Conservation (phyloP, 1,284 basidiomycete genomes). For the Puccinia hordei region DNA sequence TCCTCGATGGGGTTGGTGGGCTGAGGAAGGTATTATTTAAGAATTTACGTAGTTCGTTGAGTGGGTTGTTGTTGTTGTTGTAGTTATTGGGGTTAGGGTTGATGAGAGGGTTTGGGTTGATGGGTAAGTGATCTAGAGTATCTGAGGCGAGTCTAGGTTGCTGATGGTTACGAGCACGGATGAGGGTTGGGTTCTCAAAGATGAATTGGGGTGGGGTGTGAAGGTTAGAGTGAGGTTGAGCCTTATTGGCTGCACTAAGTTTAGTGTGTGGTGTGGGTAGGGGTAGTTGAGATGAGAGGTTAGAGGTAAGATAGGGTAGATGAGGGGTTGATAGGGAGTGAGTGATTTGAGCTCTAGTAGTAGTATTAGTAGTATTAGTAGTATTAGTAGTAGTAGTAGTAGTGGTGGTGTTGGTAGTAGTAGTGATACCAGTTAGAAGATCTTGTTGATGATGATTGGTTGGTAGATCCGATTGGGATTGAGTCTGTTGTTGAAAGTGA, state of each 20-base stretch:
- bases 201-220: slow-evolving; percentile 37
- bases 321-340: slow-evolving; percentile 14
- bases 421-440: no score
- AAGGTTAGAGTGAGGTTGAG: neutral
- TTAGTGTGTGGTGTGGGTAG: slow-evolving; percentile 19
- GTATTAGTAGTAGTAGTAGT: no score
- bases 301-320: neutral
- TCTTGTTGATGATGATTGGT: no score
- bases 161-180: slow-evolving; percentile 27
- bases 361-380: no score
- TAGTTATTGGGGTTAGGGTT: slow-evolving; percentile 6
- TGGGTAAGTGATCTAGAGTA: neutral
- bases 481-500: neutral
- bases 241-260: slow-evolving; percentile 17
- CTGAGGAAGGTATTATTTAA: slow-evolving; percentile 16
- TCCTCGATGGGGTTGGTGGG: neutral
- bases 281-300: neutral
- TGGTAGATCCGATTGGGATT: neutral
- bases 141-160: neutral
- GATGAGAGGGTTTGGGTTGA: neutral
- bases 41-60: slow-evolving; percentile 5
- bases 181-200: slow-evolving; percentile 27
- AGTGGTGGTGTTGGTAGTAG: neutral
- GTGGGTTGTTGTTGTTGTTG: slow-evolving; percentile 12
- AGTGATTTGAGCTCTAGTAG: neutral